A percentile compares a stretch with the other conserved stretches of the same genome.
Evolutionary conservation across 1,139 yeast genomes (phyloP).

Genomic region (Diutina sp.): DNA sequence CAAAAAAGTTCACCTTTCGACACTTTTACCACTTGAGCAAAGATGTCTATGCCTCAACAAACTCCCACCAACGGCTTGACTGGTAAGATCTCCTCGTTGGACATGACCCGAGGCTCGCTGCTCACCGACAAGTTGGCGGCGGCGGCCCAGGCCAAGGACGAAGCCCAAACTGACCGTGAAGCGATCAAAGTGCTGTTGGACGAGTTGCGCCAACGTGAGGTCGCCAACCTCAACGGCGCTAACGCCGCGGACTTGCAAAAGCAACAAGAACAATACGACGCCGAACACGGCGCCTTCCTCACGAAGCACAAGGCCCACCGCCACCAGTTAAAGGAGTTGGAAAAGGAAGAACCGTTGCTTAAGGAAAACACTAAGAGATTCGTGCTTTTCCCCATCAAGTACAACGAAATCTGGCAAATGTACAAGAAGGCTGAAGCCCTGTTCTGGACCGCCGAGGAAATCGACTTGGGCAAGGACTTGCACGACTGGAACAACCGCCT

Average conservation of each 20-base stretch:
- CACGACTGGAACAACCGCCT: conserved; percentile 81
- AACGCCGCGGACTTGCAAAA: not conserved
- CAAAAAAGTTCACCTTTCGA: not conserved
- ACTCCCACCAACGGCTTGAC: conserved; percentile 40
- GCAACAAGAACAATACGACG: not conserved
- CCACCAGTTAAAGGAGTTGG: conserved; percentile 57
- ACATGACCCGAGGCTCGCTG: conserved; percentile 24
- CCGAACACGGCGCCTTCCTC: conserved; percentile 40
- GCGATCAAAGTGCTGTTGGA: not conserved
- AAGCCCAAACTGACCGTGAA: conserved; percentile 8
- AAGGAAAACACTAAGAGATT: conserved; percentile 80
- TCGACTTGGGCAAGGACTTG: conserved; percentile 84
- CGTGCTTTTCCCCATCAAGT: conserved; percentile 93
- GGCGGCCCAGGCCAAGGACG: conserved; percentile 30
- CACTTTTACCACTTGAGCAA: not conserved
- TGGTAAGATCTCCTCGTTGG: conserved; percentile 31
- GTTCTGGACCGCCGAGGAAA: conserved; percentile 99
- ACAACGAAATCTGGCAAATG: conserved; percentile 98
- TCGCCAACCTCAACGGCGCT: not conserved
- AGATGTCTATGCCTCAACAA: conserved; percentile 21
- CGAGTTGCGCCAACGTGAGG: not conserved
- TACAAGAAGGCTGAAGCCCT: conserved; percentile 98
- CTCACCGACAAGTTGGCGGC: conserved; percentile 34
- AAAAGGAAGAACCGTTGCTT: conserved; percentile 83
- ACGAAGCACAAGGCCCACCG: conserved; percentile 54